Conservation (phyloP, 306 rosid species). For the Quercus mongolica region DNA sequence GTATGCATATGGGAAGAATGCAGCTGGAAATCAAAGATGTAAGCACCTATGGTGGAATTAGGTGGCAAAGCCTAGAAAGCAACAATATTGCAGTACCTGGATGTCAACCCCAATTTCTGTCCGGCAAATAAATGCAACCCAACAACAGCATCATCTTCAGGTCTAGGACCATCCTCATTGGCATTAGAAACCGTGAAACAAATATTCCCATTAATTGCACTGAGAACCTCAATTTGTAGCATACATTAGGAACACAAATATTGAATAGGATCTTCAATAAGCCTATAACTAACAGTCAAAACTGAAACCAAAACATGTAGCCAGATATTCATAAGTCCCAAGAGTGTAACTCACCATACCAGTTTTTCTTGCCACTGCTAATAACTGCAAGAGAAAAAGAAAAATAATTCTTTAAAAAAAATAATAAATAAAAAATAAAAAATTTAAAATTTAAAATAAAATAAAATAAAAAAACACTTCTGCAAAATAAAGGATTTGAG, state of each 20-base stretch:
- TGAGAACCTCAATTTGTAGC: conserved; percentile 75
- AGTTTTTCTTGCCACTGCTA: conserved; percentile 86
- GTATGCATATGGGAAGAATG: conserved; percentile 2
- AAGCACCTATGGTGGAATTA: neutral
- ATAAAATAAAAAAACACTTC: neutral
- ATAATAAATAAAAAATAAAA: too few relatives aligned
- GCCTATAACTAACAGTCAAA: neutral
- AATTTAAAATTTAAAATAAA: too few relatives aligned
- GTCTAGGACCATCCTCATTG: conserved; percentile 9
- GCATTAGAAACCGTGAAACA: conserved; percentile 37
- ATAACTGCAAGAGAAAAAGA: conserved; percentile 51
- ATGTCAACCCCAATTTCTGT: conserved; percentile 30
- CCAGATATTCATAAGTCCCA: conserved; percentile 1
- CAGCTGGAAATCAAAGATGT: neutral
- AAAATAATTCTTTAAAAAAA: neutral
- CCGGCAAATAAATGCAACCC: conserved; percentile 77
- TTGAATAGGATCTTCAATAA: neutral
- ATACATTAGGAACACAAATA: neutral
- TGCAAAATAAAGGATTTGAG: neutral
- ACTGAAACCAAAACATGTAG: neutral
- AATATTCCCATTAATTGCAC: conserved; percentile 65
- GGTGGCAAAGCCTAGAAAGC: conserved; percentile 6
- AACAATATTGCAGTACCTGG: conserved; percentile 43
- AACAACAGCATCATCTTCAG: conserved; percentile 49
- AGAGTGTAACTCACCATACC: conserved; percentile 51